Evolutionary conservation across 352 stramenopile genomes (phyloP).

Genomic region (Poterioochromonas sp.): DNA sequence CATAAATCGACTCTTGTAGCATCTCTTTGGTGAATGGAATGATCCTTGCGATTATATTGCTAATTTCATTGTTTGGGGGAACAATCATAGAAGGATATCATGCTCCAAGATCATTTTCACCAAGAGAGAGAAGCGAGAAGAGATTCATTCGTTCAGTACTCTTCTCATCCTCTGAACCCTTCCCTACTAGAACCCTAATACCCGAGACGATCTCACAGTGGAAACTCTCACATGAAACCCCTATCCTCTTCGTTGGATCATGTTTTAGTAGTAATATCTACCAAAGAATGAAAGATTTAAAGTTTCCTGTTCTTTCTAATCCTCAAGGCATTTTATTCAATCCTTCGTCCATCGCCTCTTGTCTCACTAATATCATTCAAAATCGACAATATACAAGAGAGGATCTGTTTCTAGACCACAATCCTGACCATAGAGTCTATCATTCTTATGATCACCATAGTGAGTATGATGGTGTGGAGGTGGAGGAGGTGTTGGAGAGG

Average conservation of each 20-base stretch:
- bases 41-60: too few species aligned
- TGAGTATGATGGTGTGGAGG: background rate
- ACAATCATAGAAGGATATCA: too few species aligned
- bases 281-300: background rate
- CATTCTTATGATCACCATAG: background rate
- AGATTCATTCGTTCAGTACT: too few species aligned
- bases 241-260: conserved; percentile 2
- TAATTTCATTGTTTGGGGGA: too few species aligned
- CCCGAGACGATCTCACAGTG: too few species aligned
- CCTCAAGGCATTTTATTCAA: background rate
- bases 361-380: background rate
- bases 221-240: too few species aligned
- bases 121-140: too few species aligned
- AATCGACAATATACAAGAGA: background rate
- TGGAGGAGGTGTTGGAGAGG: background rate
- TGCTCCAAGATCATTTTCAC: too few species aligned
- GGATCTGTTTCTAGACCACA: background rate
- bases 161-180: too few species aligned
- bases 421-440: background rate
- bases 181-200: too few species aligned
- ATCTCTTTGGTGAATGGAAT: too few species aligned
- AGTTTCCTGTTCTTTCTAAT: background rate
- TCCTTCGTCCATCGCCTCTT: background rate
- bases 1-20: too few species aligned
- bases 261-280: background rate